phyloP scores from a whole-genome alignment of 2,329 filamentous ascomycete species.

The Mollisiaceae sp. region DNA sequence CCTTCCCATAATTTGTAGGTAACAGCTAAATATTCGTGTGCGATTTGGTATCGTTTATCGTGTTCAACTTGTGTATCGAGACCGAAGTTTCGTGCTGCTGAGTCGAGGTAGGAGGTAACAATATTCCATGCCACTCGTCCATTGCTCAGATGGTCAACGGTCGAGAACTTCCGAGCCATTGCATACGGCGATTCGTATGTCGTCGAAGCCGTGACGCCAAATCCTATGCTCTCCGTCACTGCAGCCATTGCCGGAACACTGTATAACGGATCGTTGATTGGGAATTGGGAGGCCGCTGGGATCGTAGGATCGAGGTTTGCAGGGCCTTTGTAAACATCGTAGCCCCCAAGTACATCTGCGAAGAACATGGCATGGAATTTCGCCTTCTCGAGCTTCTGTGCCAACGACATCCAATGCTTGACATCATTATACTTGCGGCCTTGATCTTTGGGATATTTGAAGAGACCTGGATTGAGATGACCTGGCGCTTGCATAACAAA shows the following conservation, averaged over 20 bases:
- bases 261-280: constrained; percentile 71
- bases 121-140: constrained; percentile 59
- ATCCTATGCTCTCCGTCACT: constrained; percentile 68
- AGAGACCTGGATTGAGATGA: constrained; percentile 61
- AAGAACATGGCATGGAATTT: constrained; percentile 72
- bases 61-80: constrained; percentile 63
- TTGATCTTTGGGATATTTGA: constrained; percentile 68
- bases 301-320: constrained; percentile 63
- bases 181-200: constrained; percentile 59
- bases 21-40: constrained; percentile 62
- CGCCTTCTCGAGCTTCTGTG: constrained; percentile 62
- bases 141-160: constrained; percentile 53
- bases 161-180: constrained; percentile 37
- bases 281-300: constrained; percentile 69
- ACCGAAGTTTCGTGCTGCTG: constrained; percentile 67
- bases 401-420: constrained; percentile 65
- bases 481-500: constrained; percentile 56
- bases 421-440: constrained; percentile 66
- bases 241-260: constrained; percentile 71
- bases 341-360: constrained; percentile 69
- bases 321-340: constrained; percentile 69
- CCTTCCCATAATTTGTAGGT: constrained; percentile 39
- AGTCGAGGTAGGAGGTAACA: constrained; percentile 71
- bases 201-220: constrained; percentile 70
- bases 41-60: constrained; percentile 69